Base-by-base conservation (phyloP, 805 yeast species). In the Teunomyces aglyptinius region DNA sequence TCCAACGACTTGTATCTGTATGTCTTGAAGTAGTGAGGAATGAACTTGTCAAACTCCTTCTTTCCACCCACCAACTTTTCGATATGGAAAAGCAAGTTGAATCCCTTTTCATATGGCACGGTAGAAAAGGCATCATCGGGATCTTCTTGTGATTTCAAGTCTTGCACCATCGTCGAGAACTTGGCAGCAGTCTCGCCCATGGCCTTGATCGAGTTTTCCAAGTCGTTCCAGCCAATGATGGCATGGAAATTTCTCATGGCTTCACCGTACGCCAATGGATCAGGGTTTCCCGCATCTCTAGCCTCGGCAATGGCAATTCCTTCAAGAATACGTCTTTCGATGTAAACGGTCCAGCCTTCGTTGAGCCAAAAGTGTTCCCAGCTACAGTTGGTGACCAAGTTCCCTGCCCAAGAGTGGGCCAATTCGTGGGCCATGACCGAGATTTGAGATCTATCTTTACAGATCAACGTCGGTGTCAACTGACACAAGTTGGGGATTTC, bases 1-100 rank as follows among this genome's bases (percentile, higher is more conserved):
- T 89, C 96, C 50, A 90, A 73, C 1, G 95, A 85, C 60, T 75
- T 65, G 65, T 82, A 81, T 58, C 82, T 80, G 74, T 74, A 90
- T 58, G 78, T 82, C 39, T 64, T 68, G 68, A 90, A 90, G 69
- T 90, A 90, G 63, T 76, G 77, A 47, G 85, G 87, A 57, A 90
- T 83, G 60, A 87, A 90, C 42, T 86, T 85, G 63, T 89, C 95
- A 62, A 89, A 90, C 13, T 65, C 76, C 18, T 72, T 73, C 38
- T 67, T 61, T 32, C 89, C 90, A 39, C 92, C 89, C 8, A 90
- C 70, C 31, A 73, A 61, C 41, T 74, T 77, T 67, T 91, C 97
- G 43, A 90, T 73, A 56, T 82, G 80, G 68, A 80, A 87, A 48
- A 91, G 72, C 47, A 67, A 65, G 46, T 57, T 58, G 54, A 64